Evolutionary conservation across 371 early-diverging fungal species (phyloP).

Genomic region (Dinochytrium kinnereticum): DNA sequence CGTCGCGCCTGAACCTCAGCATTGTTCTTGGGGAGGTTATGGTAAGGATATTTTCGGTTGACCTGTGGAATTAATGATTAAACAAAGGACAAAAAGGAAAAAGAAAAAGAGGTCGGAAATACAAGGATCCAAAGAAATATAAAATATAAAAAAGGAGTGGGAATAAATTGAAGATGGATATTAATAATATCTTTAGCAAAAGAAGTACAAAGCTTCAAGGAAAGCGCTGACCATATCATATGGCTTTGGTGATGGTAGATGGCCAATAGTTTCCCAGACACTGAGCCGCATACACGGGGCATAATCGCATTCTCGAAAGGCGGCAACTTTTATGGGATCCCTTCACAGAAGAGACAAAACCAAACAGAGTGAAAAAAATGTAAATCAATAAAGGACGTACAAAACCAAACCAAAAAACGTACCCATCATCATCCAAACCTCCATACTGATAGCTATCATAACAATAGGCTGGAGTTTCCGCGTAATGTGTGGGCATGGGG

Average conservation of each 20-base stretch:
- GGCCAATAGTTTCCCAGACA: neutral
- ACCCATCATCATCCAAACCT: constrained; percentile 7
- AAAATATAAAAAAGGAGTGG: no score
- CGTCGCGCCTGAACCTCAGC: neutral
- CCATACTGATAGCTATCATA: neutral
- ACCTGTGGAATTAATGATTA: neutral
- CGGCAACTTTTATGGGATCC: neutral
- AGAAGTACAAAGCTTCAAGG: no score
- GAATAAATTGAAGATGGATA: no score
- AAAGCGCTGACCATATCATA: neutral
- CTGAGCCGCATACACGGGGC: neutral
- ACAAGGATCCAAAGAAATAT: no score
- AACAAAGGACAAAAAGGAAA: no score
- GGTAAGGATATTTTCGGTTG: neutral
- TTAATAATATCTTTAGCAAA: no score
- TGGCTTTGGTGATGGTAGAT: neutral
- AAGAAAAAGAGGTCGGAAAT: no score
- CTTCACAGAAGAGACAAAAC: neutral
- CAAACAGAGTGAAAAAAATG: neutral
- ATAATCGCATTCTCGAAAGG: neutral
- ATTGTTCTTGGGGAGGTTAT: neutral
- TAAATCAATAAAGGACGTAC: neutral
- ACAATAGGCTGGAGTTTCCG: neutral
- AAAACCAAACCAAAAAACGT: neutral
- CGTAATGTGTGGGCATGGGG: constrained; percentile 4